phyloP scores from a whole-genome alignment of 1,284 basidiomycete species.

The Crepidotus sp. region DNA sequence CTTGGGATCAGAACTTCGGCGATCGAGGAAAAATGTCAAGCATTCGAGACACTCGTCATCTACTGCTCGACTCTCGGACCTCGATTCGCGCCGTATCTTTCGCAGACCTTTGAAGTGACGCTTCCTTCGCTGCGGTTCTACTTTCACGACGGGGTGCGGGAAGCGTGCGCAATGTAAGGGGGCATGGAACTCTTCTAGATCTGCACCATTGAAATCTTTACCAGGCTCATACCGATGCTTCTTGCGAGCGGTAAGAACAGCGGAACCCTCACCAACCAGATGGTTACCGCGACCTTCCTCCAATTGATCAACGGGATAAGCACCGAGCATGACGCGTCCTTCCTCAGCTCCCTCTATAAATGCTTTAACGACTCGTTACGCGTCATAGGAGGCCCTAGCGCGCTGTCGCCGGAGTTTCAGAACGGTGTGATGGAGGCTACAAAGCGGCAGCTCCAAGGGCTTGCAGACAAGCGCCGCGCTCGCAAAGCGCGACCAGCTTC shows the following conservation, averaged over 20 bases:
- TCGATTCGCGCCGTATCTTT: conserved; percentile 65
- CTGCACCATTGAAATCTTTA: not conserved
- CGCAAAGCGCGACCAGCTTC: conserved; percentile 34
- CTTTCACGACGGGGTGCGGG: conserved; percentile 77
- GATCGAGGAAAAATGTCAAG: conserved; percentile 81
- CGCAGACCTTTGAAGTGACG: conserved; percentile 61
- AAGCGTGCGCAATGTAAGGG: conserved; percentile 65
- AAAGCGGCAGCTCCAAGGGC: conserved; percentile 53
- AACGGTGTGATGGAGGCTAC: conserved; percentile 55
- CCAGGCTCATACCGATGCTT: conserved; percentile 67
- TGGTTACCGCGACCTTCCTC: conserved; percentile 61
- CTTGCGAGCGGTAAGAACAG: conserved; percentile 64
- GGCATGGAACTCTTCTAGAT: not conserved
- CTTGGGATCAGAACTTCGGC: conserved; percentile 73
- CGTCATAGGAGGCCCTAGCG: conserved; percentile 47
- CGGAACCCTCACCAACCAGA: conserved; percentile 56
- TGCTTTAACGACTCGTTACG: conserved; percentile 61
- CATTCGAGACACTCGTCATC: conserved; percentile 76
- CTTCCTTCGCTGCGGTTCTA: conserved; percentile 65
- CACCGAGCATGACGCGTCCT: conserved; percentile 62
- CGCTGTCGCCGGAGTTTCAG: conserved; percentile 44
- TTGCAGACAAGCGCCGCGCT: conserved; percentile 58
- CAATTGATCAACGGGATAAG: conserved; percentile 60
- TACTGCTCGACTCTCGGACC: conserved; percentile 65
- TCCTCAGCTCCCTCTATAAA: conserved; percentile 70